Conservation (phyloP, 176 grass and related monocot genomes). For the Triticum monococcum region DNA sequence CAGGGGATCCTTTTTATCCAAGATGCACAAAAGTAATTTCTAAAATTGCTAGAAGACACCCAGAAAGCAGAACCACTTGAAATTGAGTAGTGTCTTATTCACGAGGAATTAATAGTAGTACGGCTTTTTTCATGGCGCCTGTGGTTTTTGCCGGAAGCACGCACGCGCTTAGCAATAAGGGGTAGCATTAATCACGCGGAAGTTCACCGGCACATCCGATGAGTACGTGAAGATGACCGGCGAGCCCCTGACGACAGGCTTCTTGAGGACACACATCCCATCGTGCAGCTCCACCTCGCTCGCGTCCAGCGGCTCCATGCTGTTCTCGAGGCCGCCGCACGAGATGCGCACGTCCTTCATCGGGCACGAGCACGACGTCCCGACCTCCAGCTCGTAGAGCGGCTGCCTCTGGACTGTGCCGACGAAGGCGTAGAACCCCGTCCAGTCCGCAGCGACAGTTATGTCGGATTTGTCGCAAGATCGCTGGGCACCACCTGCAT, state of each 20-base stretch:
- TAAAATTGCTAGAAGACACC: too few species aligned
- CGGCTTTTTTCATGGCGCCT: too few species aligned
- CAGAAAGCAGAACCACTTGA: too few species aligned
- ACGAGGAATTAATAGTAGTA: too few species aligned
- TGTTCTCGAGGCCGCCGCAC: constrained; percentile 50
- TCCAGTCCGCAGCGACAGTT: constrained; percentile 21
- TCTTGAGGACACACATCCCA: constrained; percentile 9
- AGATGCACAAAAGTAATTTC: too few species aligned
- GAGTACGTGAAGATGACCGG: constrained; percentile 24
- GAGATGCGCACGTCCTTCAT: constrained; percentile 29
- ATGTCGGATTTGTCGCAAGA: constrained; percentile 32
- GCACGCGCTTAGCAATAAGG: neutral
- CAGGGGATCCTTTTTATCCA: too few species aligned
- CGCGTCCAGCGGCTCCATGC: constrained; percentile 24
- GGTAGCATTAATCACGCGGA: neutral
- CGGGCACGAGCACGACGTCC: constrained; percentile 37
- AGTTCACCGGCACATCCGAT: neutral
- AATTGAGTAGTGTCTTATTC: too few species aligned
- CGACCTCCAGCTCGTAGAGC: constrained; percentile 39
- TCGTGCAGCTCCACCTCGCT: constrained; percentile 22
- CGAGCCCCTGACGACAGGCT: neutral
- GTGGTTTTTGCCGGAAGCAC: too few species aligned
- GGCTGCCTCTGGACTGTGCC: constrained; percentile 7
- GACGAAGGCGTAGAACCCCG: neutral
- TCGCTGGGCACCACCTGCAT: neutral